A percentile compares a stretch with the other conserved stretches of the same genome.
Evolutionary conservation across 768 basidiomycete genomes (phyloP).

Genomic region (Pisolithus albus): DNA sequence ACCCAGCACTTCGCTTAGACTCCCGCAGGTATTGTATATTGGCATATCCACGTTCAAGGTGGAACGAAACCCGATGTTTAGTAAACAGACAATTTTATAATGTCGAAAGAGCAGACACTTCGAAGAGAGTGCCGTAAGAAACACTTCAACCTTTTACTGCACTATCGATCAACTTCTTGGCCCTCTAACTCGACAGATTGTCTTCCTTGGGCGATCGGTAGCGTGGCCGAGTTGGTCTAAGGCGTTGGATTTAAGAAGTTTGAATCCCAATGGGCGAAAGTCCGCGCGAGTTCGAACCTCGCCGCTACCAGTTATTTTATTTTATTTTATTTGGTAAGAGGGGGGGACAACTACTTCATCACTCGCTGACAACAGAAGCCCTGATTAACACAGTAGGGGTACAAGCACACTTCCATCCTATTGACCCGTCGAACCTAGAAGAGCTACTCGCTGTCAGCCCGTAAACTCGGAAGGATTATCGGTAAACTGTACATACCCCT

Average conservation of each 20-base stretch:
- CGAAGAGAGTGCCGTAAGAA: too few species aligned
- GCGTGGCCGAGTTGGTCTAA: constrained; percentile 88
- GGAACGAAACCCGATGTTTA: too few species aligned
- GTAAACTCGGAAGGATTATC: not conserved
- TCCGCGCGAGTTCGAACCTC: constrained; percentile 91
- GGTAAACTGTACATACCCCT: constrained; percentile 22
- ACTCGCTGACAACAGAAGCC: not conserved
- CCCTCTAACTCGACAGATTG: not conserved
- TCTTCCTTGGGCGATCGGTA: constrained; percentile 30
- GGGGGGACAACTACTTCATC: not conserved
- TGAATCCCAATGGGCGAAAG: constrained; percentile 79
- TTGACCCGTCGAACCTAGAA: constrained; percentile 9
- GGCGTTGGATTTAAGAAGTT: constrained; percentile 80
- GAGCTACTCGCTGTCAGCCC: constrained; percentile 17
- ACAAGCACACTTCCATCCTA: too few species aligned
- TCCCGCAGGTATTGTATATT: too few species aligned
- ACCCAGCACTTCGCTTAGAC: not conserved
- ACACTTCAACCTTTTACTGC: too few species aligned
- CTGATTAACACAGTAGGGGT: too few species aligned
- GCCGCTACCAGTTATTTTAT: constrained; percentile 51
- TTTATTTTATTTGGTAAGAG: constrained; percentile 6
- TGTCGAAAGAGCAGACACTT: too few species aligned
- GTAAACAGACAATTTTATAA: too few species aligned
- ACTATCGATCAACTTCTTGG: not conserved
- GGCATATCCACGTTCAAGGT: too few species aligned